Evolutionary conservation across 306 rosid genomes (phyloP), one percentile per base, ranked within the genome.

Genomic region (Mimosa pudica): DNA sequence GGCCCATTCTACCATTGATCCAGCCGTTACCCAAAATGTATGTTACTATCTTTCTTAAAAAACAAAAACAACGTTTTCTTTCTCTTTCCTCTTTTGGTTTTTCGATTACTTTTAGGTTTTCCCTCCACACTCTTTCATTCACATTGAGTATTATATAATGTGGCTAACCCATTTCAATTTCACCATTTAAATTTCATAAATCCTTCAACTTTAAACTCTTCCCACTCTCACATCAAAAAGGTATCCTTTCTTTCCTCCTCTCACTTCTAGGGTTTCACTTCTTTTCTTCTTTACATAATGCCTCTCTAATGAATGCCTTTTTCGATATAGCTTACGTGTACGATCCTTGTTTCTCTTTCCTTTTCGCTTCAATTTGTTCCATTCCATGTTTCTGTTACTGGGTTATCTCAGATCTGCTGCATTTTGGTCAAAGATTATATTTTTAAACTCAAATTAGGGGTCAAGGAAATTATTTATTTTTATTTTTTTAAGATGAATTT

Each of bases 111-210:
- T 76, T 72, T 83, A 67, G 62, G 78, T 80, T 65, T 87, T 81
- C 88, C 91, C 85, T 84, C 90, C 86, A 70, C 86, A 14, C 81
- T 52, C 74, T 75, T 45, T 4, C 65, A 6, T 77, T 36, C 6
- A 52, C 65, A 6, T 77, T 36, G 3, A 52, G 8, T 81, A 55
- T 12, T 20, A 75, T 46, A 6, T 20, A 38, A 74, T 24, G 20
- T 44, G 10, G 68, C 69, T 41, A 2, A 3, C 1, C 14, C 54
- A 11, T 7, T 44, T 8, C 30, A 8, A 11, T 7, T 44, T 8
- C 30, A 8, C 20, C 14, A n/a, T 66, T 66, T 38, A 14, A 66
- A 36, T 66, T 63, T 2, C 18, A 51, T 44, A 24, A 24, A 51
- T 38, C 41, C 48, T 76, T 54, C 6, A 64, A 77, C 33, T 14